phyloP scores from a whole-genome alignment of 2,329 filamentous ascomycete species.

The Apiospora marii region DNA sequence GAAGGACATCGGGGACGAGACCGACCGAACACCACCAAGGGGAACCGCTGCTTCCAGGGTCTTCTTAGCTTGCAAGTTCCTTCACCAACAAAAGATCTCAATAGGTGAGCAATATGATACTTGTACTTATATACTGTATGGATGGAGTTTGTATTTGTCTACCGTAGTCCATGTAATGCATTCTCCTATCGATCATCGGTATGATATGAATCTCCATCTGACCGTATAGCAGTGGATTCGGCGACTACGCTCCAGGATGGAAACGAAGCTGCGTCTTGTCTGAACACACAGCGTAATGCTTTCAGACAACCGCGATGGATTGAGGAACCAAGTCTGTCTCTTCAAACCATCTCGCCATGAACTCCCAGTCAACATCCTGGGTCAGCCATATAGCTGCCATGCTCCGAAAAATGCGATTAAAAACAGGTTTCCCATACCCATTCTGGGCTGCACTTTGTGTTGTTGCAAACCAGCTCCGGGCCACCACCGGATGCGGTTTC shows the following conservation, averaged over 20 bases:
- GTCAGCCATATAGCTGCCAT: neutral
- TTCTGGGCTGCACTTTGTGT: neutral
- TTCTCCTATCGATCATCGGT: no score
- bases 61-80: no score
- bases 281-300: neutral
- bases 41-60: no score
- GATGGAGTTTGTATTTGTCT: no score
- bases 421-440: neutral
- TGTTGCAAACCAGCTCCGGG: neutral
- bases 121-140: no score
- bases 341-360: neutral
- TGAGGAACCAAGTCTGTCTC: no score
- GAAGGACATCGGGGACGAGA: no score
- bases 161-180: no score
- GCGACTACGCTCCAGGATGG: no score
- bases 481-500: neutral
- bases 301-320: neutral
- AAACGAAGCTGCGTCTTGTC: neutral
- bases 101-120: no score
- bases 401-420: neutral
- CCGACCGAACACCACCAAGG: no score
- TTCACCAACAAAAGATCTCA: no score
- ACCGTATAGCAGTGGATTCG: neutral
- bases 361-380: neutral
- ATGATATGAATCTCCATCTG: neutral